phyloP scores from a whole-genome alignment of 345 rosid genomes.

The Moricandia moricandioides region DNA sequence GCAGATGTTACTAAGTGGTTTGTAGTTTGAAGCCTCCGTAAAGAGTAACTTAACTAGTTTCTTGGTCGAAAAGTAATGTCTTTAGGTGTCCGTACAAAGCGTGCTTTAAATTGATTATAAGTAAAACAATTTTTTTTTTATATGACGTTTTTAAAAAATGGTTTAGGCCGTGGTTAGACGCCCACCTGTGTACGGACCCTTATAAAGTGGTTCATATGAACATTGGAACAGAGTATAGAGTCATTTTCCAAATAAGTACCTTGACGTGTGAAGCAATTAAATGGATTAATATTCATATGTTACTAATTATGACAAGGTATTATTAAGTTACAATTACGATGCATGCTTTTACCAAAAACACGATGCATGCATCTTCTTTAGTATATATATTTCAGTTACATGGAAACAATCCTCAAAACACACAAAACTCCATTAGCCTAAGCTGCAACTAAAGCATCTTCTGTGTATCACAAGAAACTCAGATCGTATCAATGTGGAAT shows the following conservation, averaged over 20 bases:
- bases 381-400: conserved; percentile 25
- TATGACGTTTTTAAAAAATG: too few relatives aligned
- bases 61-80: too few relatives aligned
- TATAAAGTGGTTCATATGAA: too few relatives aligned
- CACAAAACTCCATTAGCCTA: not conserved
- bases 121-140: too few relatives aligned
- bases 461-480: not conserved
- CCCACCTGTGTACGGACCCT: too few relatives aligned
- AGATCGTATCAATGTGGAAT: conserved; percentile 29
- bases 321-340: conserved; percentile 18
- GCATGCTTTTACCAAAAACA: too few relatives aligned
- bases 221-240: not conserved
- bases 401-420: not conserved
- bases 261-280: conserved; percentile 15
- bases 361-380: conserved; percentile 24
- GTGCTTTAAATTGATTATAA: too few relatives aligned
- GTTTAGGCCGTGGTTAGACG: too few relatives aligned
- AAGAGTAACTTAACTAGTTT: too few relatives aligned
- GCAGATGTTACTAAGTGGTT: too few relatives aligned
- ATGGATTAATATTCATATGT: not conserved
- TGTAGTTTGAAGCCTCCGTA: too few relatives aligned
- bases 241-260: conserved; percentile 5
- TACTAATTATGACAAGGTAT: not conserved
- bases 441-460: conserved; percentile 4
- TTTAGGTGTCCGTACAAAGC: too few relatives aligned